Evolutionary conservation across 2,329 filamentous ascomycete genomes (phyloP), one percentile per base, ranked within the genome.

Genomic region (Trichoderma semiorbis): DNA sequence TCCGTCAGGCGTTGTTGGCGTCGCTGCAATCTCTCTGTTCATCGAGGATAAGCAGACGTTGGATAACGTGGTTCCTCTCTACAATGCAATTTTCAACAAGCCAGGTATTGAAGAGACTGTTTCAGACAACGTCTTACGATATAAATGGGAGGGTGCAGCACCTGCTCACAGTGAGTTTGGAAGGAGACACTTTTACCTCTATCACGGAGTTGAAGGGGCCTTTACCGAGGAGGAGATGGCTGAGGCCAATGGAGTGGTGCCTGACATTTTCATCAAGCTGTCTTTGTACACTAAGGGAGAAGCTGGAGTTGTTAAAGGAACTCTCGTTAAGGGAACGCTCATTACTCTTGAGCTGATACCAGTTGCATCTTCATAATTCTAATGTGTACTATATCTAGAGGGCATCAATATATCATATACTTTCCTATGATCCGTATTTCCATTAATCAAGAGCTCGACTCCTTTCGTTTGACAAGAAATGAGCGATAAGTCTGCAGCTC

Each of bases 261-360:
- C 65, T 60, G 65, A 69, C 16, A 69, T 69, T 7, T 69, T 69
- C 8, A 69, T 69, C 18, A 60, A 61, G n/a, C 24, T 69, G 16
- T 60, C 65, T 5, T 69, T 69, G 26, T 69, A 60, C 43, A 50
- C 55, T 5, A 50, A 47, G 12, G 65, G 65, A 47, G 43, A 50
- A 36, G 26, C 24, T 0, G 53, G 36, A 2, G 43, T 21, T 7
- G 36, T 60, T 0, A 60, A 69, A 12, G 65, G 65, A 8, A 60
- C 26, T n/a, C 18, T 69, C 14, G 55, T 69, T 12, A 50, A 69
- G 12, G 65, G 53, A 34, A 60, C 55, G 5, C 34, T 69, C 5
- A 57, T 69, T 47, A 61, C 47, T 2, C 30, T 69, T 18, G 65
- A 69, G 11, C 1, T 69, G 14, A 30, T 69, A 34, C 65, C 65